These are phyloP conservation scores for Trebouxia gelatinosa DNA, from an alignment of 163 green algal genomes.

Conservation along the genomic window DNA sequence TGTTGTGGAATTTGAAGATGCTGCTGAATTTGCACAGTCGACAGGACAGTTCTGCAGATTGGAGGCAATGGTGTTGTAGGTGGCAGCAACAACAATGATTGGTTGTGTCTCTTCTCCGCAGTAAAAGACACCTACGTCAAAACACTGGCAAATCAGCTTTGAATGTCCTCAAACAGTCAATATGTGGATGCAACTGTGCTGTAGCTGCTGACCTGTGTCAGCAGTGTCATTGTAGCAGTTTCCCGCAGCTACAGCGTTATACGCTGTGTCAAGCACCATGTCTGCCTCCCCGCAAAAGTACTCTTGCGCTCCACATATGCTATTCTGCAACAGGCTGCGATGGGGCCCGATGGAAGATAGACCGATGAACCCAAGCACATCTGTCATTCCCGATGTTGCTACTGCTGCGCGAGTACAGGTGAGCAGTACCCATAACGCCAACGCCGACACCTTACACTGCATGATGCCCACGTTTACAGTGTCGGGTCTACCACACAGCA, in stretches of 20 bases:
- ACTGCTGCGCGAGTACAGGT: too few relatives aligned
- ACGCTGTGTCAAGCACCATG: conserved; percentile 10
- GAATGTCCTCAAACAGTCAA: too few relatives aligned
- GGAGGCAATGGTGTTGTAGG: background rate
- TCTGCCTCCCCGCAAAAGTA: conserved; percentile 34
- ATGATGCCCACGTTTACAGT: too few relatives aligned
- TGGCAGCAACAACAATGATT: background rate
- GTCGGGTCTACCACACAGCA: too few relatives aligned
- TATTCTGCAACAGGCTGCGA: conserved; percentile 22
- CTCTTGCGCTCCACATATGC: conserved; percentile 32
- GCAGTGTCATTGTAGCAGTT: conserved; percentile 25
- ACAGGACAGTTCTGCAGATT: conserved; percentile 21
- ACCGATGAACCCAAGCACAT: too few relatives aligned
- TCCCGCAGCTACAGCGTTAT: conserved; percentile 13
- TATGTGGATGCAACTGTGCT: too few relatives aligned
- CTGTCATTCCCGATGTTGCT: too few relatives aligned
- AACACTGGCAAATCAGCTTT: too few relatives aligned
- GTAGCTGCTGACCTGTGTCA: conserved; percentile 17
- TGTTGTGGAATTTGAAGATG: conserved; percentile 20
- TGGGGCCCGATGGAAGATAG: too few relatives aligned
- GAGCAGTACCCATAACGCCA: too few relatives aligned
- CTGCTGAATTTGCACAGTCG: conserved; percentile 22
- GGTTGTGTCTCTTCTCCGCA: conserved; percentile 33
- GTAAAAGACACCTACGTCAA: conserved; percentile 4
- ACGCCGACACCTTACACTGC: too few relatives aligned